Base-by-base conservation (phyloP, 2,329 filamentous ascomycete species). In the Hypomyces perniciosus region DNA sequence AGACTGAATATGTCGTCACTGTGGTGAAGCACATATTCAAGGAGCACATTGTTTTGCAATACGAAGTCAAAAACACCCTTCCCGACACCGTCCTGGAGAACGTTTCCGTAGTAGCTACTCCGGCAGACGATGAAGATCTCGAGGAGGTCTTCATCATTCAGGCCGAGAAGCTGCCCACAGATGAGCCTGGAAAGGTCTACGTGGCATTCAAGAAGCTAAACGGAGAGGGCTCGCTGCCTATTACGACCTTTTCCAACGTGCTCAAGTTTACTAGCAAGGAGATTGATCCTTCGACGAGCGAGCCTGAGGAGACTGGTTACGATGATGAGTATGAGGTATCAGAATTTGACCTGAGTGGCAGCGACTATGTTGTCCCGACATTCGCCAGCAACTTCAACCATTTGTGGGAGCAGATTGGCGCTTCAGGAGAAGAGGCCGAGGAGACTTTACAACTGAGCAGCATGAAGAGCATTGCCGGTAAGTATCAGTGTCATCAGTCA, bases 231-330 rank as follows among this genome's bases (percentile, higher is more conserved):
- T 80, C 85, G n/a, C 85, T 95, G 68, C 84, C 90, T 4, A 77
- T 87, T 26, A 84, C 86, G 47, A 87, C 83, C 39, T 95, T 99
- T 70, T 90, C 88, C 58, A 99, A 97, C 70, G 76, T 89, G 37
- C 85, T 99, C 65, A 96, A 93, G 72, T 99, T 99, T 68, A 96
- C 90, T 13, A 93, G 86, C 76, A 97, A 96, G 74, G 93, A 99
- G 72, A 93, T 99, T 58, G 93, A 99, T 62, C 93, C 93, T 5
- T 87, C 87, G 28, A 96, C 89, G n/a, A 83, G 84, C 58, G 90
- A 96, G 71, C 88, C 92, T 1, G 93, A 99, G 68, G 90, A 95
- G 12, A 79, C 74, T 43, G 93, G 93, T 42, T 97, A 97, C 68
- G 92, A 97, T 48, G 93, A 99, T 64, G 93, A 99, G 72, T 99